Evolutionary conservation across 225 moss, liverwort and hornwort genomes (phyloP), one percentile per base, ranked within the genome.

Genomic region (Physcomitrellopsis africana): DNA sequence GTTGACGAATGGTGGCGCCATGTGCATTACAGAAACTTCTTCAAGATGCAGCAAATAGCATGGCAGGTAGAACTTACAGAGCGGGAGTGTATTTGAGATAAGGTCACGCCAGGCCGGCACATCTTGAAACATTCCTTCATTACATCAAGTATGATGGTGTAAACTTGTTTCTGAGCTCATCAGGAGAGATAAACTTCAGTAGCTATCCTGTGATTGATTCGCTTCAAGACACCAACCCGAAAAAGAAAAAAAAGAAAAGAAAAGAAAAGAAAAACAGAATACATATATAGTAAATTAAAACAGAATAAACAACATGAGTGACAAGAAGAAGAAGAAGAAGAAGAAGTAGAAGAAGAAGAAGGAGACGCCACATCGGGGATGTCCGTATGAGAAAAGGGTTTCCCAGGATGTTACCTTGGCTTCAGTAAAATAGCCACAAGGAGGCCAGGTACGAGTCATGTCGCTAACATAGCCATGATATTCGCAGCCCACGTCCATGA

Each of bases 381-480:
- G 53, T 65, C 32, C 5, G 8, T 11, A 55, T 9, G 16, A 29
- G 32, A 47, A 43, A 59, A 52, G 26, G 10, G 44, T 49, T 56
- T 16, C 65, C 19, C 20, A 10, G 56, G 63, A 65, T 12, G 12
- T 60, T 89, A 99, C 99, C 78, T 83, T 89, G 20, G 87, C 80
- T 77, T 86, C 79, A 65, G 89, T 87, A 63, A 99, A 99, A 58
- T 81, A 84, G 70, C 95, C 95, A 72, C 85, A 92, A 60, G 93
- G 92, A 86, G 95, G 92, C 99, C 99, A 99, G 73, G 93, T 90
- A 70, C 99, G 92, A 67, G 99, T 95, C 95, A 99, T 92, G 72
- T 99, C 99, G 82, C 99, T 99, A 67, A 95, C 92, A 83, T 99
- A 99, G 67, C 99, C 95, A 83, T 95, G 89, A 52, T 86, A 92